Base-by-base conservation (phyloP, 352 stramenopile genomes). In the Phytophthora parvispora region DNA sequence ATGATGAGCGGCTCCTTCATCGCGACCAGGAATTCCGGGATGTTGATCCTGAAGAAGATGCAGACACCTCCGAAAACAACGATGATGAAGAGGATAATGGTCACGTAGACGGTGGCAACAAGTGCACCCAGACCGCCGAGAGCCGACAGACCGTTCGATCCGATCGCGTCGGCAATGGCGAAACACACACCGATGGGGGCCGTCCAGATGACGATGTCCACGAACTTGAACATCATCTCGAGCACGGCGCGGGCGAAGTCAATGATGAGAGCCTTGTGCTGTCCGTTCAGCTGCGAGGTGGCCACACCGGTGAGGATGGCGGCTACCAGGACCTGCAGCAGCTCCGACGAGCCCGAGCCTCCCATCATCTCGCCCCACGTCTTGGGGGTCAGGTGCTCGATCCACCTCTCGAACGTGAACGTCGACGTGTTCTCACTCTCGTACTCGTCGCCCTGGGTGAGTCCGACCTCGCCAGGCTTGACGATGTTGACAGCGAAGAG, bases 301-400 rank as follows among this genome's bases (percentile, higher is more conserved):
- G 78, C 68, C 0, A 80, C 54, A 32, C 81, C 81, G 2, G 76
- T 75, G 0, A 90, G 69, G 52, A 90, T 73, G 6, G 81, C 71
- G 2, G 81, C 79, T 0, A 90, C 66, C 0, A 90, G 75, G 1
- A 90, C 81, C 53, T 90, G 81, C 8, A 90, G 78, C 27, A 90
- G 69, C 55, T 90, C 81, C 12, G 79, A 88, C 13, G 78, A 83
- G 24, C 79, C 81, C 5, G 60, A 77, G 31, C 81, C 81, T 24
- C 79, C 81, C 81, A 90, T 90, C 81, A 90, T 90, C 57, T 90
- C 77, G 28, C 81, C 77, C 81, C 82, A 90, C 53, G 82, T 90
- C 73, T 90, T 90, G 34, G 82, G 82, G 18, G 82, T 84, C 64
- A 90, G 57, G 53, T 90, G 82, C 51, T 84, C 74, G 51, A 90